These are phyloP conservation scores for Globisporangium alternatum DNA, from an alignment of 352 stramenopile species.

Conservation along the genomic window DNA sequence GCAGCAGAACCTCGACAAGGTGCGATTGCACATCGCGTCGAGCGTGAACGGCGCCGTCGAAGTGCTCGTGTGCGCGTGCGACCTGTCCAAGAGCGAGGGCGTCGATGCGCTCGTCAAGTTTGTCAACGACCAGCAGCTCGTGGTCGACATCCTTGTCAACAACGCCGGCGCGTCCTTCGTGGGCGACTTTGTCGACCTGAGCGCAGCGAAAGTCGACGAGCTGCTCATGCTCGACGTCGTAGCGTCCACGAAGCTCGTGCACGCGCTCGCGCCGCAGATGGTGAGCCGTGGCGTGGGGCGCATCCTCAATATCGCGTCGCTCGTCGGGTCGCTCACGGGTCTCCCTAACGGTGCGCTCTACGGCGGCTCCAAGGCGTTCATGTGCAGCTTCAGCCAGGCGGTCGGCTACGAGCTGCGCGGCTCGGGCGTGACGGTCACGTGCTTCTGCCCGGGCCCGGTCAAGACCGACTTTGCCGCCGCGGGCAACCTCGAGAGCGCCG, in stretches of 20 bases:
- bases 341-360: slow-evolving; percentile 61
- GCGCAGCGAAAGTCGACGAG: slow-evolving; percentile 29
- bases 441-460: slow-evolving; percentile 55
- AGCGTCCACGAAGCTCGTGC: slow-evolving; percentile 43
- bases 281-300: slow-evolving; percentile 51
- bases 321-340: slow-evolving; percentile 21
- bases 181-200: slow-evolving; percentile 34
- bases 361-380: slow-evolving; percentile 61
- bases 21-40: slow-evolving; percentile 64
- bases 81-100: slow-evolving; percentile 48
- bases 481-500: slow-evolving; percentile 28
- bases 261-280: slow-evolving; percentile 67
- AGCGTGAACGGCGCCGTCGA: slow-evolving; percentile 55
- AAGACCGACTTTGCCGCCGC: slow-evolving; percentile 64
- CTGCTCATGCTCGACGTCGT: slow-evolving; percentile 64
- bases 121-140: slow-evolving; percentile 49
- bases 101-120: slow-evolving; percentile 53
- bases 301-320: slow-evolving; percentile 65
- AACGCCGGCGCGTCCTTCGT: slow-evolving; percentile 54
- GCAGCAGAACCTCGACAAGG: slow-evolving; percentile 57
- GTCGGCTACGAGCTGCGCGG: slow-evolving; percentile 70
- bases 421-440: slow-evolving; percentile 63
- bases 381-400: slow-evolving; percentile 64
- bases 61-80: slow-evolving; percentile 54
- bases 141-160: slow-evolving; percentile 86